phyloP scores from a whole-genome alignment of 2,329 filamentous ascomycete species.

The Trichophyton schoenleinii region DNA sequence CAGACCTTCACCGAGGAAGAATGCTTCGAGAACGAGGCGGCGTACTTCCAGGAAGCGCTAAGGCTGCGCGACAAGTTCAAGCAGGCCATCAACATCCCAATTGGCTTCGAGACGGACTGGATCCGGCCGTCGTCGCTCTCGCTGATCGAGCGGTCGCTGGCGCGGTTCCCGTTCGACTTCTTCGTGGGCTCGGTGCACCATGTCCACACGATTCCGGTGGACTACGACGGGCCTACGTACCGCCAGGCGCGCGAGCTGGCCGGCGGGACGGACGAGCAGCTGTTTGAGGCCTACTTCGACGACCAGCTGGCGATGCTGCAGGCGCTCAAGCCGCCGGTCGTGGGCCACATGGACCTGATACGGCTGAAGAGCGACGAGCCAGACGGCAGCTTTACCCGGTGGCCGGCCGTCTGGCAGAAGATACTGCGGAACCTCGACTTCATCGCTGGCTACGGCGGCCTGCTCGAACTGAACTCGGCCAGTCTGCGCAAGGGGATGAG shows the following conservation, averaged over 20 bases:
- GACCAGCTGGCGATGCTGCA: constrained; percentile 69
- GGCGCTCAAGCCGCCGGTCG: constrained; percentile 57
- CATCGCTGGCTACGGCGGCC: constrained; percentile 60
- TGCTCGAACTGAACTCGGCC: constrained; percentile 81
- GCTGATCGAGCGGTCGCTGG: constrained; percentile 47
- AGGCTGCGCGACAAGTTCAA: constrained; percentile 61
- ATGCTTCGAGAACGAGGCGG: constrained; percentile 38
- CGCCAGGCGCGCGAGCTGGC: constrained; percentile 44
- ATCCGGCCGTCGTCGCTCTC: constrained; percentile 57
- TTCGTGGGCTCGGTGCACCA: constrained; percentile 93
- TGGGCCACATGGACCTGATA: constrained; percentile 92
- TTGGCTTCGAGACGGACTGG: constrained; percentile 91
- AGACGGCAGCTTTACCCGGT: constrained; percentile 45
- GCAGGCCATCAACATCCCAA: constrained; percentile 59
- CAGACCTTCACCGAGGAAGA: constrained; percentile 10
- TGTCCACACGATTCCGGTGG: constrained; percentile 73
- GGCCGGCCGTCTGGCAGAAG: constrained; percentile 57
- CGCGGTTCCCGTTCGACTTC: constrained; percentile 60
- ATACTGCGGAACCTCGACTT: constrained; percentile 62
- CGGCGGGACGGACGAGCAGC: constrained; percentile 54
- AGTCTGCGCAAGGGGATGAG: constrained; percentile 77
- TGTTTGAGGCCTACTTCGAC: constrained; percentile 81
- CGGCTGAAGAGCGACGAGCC: constrained; percentile 63
- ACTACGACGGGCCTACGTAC: constrained; percentile 64
- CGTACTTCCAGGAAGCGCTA: constrained; percentile 63